These are phyloP conservation scores for Heterobasidion occidentale DNA, from an alignment of 1,284 basidiomycete genomes.

Conservation along the genomic window DNA sequence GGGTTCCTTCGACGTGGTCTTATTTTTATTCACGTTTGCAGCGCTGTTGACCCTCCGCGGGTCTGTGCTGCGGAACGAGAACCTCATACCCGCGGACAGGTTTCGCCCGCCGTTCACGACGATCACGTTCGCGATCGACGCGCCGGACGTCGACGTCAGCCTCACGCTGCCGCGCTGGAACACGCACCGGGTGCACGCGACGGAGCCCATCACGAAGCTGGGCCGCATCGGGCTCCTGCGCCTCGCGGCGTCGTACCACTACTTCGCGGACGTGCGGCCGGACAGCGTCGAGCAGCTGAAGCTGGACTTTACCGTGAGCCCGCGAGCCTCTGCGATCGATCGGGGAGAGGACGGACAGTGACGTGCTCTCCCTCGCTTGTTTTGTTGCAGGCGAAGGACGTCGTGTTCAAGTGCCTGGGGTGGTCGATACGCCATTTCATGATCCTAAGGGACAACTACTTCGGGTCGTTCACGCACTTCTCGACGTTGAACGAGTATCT, in stretches of 20 bases:
- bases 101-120: constrained; percentile 69
- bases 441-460: constrained; percentile 85
- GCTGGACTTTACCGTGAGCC: constrained; percentile 57
- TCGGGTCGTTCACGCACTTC: constrained; percentile 88
- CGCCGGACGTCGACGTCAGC: constrained; percentile 47
- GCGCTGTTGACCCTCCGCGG: constrained; percentile 71
- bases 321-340: too few species aligned
- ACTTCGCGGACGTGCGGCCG: constrained; percentile 56
- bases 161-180: constrained; percentile 84
- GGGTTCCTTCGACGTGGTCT: not conserved
- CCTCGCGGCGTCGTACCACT: constrained; percentile 70
- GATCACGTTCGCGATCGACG: constrained; percentile 60
- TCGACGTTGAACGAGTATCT: constrained; percentile 81
- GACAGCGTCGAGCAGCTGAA: constrained; percentile 76
- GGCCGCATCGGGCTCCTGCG: constrained; percentile 51
- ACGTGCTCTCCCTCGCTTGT: not conserved
- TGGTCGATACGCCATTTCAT: constrained; percentile 86
- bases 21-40: constrained; percentile 19
- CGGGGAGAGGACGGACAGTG: not conserved
- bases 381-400: constrained; percentile 33
- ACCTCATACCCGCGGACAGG: constrained; percentile 59
- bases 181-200: constrained; percentile 69
- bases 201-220: constrained; percentile 43
- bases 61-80: constrained; percentile 39
- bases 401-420: constrained; percentile 69